Evolutionary conservation across 106 monocot genomes (phyloP), one percentile per base, ranked within the genome.

Genomic region (Dendrobium huoshanense): DNA sequence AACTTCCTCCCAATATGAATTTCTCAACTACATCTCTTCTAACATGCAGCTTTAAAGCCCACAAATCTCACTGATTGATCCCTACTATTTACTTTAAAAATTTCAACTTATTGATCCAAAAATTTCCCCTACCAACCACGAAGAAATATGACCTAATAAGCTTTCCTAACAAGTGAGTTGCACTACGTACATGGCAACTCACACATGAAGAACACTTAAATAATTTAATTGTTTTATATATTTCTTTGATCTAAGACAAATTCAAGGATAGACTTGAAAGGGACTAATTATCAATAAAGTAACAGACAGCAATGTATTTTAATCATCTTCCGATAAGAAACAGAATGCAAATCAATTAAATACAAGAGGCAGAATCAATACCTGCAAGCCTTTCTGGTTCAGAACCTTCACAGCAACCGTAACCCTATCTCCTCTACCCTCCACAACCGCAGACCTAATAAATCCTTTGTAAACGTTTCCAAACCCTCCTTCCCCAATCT

Each of bases 401-500:
- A 81, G 75, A 56, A 55, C 75, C 75, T 81, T 81, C 15, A 81
- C 81, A 7, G 81, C 81, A 2, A 81, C 81, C 18, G 75, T 27
- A 61, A 81, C 49, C 59, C 72, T 61, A 75, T 81, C 75, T 5
- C 75, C 75, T 5, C 49, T 59, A 3, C 75, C 75, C 55, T 75
- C 42, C 13, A 41, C 41, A 75, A 58, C 22, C 5, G 4, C 6
- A 24, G 75, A 42, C 55, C 75, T 41, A 75, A 81, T 45, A 24
- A 81, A 81, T 9, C 75, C 81, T 45, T 81, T 81, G 54, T 81
- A 81, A 59, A 81, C 81, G 49, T 73, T 81, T 11, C 81, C 81
- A 8, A 81, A 81, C 37, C 81, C 81, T 9, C 81, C 81, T 75
- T 81, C 81, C 10, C 81, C 81, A 42, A 81, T 81, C 75, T 75